Conservation (phyloP, 257 asterid genomes). For the Perilla frutescens region DNA sequence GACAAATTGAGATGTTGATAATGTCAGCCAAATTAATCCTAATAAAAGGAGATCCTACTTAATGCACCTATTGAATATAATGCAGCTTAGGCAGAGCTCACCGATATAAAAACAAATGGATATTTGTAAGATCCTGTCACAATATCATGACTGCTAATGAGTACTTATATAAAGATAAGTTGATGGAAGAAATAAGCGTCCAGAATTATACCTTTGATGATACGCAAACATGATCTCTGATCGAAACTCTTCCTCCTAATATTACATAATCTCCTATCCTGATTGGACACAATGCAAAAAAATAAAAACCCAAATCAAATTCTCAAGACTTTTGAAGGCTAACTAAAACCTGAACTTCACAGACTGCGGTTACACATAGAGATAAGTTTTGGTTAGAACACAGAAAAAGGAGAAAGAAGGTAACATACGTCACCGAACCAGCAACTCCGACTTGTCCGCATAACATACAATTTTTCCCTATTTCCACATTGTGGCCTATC, state of each 20-base stretch:
- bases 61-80: not conserved
- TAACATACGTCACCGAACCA: constrained; percentile 80
- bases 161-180: not conserved
- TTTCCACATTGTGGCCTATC: constrained; percentile 90
- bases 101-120: constrained; percentile 1
- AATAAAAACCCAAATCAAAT: constrained; percentile 1
- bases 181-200: not conserved
- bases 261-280: constrained; percentile 87
- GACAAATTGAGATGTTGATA: too few relatives aligned
- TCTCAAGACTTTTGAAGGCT: constrained; percentile 19
- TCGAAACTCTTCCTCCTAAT: constrained; percentile 79
- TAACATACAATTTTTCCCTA: constrained; percentile 74
- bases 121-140: not conserved
- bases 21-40: not conserved
- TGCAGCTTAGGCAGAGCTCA: constrained; percentile 1
- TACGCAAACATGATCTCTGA: constrained; percentile 78
- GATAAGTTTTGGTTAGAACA: constrained; percentile 9
- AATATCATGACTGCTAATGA: constrained; percentile 9
- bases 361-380: constrained; percentile 1
- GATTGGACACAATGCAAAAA: constrained; percentile 25
- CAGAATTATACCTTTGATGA: constrained; percentile 62
- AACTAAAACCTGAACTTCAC: constrained; percentile 24
- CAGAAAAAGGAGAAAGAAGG: constrained; percentile 5
- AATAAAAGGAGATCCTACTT: not conserved
- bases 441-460: constrained; percentile 98